Evolutionary conservation across 1,139 yeast genomes (phyloP), one percentile per base, ranked within the genome.

Genomic region (Saccharomycopsis hybrid): DNA sequence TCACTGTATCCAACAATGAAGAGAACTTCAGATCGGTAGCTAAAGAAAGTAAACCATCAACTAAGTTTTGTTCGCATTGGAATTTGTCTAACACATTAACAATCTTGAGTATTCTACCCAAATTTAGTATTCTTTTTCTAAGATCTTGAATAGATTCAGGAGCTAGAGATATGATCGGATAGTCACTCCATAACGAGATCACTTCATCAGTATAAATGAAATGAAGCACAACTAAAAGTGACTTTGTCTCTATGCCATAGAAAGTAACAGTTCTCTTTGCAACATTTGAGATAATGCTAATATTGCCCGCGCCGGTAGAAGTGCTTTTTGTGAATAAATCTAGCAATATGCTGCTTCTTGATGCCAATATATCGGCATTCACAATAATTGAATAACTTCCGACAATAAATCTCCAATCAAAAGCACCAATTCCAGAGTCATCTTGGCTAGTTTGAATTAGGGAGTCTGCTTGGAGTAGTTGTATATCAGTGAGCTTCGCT

Each of bases 171-270:
- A 59, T 57, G 1, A 54, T 28, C 2, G 57, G 54, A 32, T 27
- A 28, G n/a, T 59, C 59, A 7, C 65, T 66, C 79, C 78, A 75
- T 1, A 71, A 61, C 32, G 66, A 69, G 5, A 70, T 45, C 3
- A 63, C 56, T 11, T 61, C 61, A 52, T 76, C 80, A 0, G 82
- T 76, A 58, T 78, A 78, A 1, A 77, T 48, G 50, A 68, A 71
- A 54, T 76, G 74, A 3, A 72, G 47, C 30, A 72, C 54, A 3
- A 74, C 59, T 9, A 68, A 58, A 32, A 70, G 60, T 2, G 72
- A 58, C 27, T 66, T 54, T 5, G 63, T 47, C 39, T 59, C 58
- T 13, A 57, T 44, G 8, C 59, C 60, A 13, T 55, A 52, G 25
- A 46, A 24, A 38, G 30, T 13, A 8, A 36, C 24, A 5, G n/a